Base-by-base conservation (phyloP, 371 early-diverging fungal species). In the Paraphysoderma sedebokerense region DNA sequence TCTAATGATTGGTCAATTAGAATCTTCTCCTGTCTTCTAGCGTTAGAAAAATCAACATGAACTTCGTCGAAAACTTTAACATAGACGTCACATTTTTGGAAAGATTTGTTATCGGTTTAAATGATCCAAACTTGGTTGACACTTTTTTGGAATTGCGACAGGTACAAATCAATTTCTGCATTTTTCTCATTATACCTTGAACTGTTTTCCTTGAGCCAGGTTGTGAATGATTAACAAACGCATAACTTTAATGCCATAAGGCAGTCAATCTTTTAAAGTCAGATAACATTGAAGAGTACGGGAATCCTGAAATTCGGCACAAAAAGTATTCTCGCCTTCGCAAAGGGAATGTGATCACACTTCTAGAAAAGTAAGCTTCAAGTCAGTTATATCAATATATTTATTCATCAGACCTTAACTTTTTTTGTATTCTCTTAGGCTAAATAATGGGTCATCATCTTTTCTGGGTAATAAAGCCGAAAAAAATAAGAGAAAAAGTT, bases 311-410 rank as follows among this genome's bases (percentile, higher is more conserved):
- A 41, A 53, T 76, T 5, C 66, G 77, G 39, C 70, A 63, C 47
- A 65, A 64, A 30, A 70, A 72, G 51, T 89, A 82, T 56, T 52
- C 68, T 20, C 63, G 75, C 38, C 58, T 87, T 22, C 65, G 73
- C 54, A 56, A 73, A 0, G 60, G 64, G 9, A 77, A 81, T 54
- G 74, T 81, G 19, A 68, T 75, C 15, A 59, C 62, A 20, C 53
- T 89, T 42, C 65, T 89, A 41, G 89, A 87, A 69, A 89, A 87
- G 89, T 86, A 71, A 58, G 74, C 51, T n/a, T n/a, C n/a, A n/a
- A n/a, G n/a, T n/a, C n/a, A n/a, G n/a, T n/a, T n/a, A n/a, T n/a
- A n/a, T n/a, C n/a, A n/a, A n/a, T n/a, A n/a, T n/a, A n/a, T n/a
- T n/a, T n/a, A n/a, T n/a, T n/a, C n/a, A n/a, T n/a, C n/a, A n/a